phyloP scores from a whole-genome alignment of 1,284 basidiomycete genomes.

The Apiotrichum porosum region DNA sequence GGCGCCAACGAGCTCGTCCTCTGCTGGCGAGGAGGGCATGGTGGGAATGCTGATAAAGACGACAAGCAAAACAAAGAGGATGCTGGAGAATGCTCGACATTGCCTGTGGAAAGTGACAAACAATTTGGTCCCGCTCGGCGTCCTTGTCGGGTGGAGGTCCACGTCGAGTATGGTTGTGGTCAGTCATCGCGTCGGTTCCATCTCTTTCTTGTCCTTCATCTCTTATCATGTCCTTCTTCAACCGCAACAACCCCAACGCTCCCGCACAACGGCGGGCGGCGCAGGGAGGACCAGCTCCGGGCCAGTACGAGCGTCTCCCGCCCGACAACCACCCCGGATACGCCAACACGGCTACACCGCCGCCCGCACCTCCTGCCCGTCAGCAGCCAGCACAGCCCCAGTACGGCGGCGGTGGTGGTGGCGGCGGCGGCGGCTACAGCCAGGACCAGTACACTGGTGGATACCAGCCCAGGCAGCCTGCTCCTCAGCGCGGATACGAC shows the following conservation, averaged over 20 bases:
- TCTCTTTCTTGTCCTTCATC: conserved; percentile 22
- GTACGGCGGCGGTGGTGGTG: not conserved
- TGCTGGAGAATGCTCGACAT: not conserved
- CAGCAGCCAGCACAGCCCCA: conserved; percentile 27
- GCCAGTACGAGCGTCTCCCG: conserved; percentile 40
- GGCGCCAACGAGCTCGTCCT: conserved; percentile 52
- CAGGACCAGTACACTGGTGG: conserved; percentile 1
- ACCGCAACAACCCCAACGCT: conserved; percentile 40
- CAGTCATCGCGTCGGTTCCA: no score
- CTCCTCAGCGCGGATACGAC: conserved; percentile 1
- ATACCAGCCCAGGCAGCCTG: not conserved
- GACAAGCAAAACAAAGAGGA: not conserved
- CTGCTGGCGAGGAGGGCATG: conserved; percentile 23
- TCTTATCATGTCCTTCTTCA: conserved; percentile 47
- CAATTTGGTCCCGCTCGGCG: not conserved
- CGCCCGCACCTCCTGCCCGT: conserved; percentile 9
- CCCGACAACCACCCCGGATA: conserved; percentile 2
- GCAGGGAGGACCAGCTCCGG: conserved; percentile 4
- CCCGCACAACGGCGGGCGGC: conserved; percentile 31
- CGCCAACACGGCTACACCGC: conserved; percentile 3
- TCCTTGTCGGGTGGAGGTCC: not conserved
- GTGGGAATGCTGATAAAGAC: not conserved
- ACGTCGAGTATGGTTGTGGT: no score
- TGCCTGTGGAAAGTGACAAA: no score
- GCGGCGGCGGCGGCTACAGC: conserved; percentile 3